Base-by-base conservation (phyloP, 192 early-diverging fungal species). In the Coemansia sp. region DNA sequence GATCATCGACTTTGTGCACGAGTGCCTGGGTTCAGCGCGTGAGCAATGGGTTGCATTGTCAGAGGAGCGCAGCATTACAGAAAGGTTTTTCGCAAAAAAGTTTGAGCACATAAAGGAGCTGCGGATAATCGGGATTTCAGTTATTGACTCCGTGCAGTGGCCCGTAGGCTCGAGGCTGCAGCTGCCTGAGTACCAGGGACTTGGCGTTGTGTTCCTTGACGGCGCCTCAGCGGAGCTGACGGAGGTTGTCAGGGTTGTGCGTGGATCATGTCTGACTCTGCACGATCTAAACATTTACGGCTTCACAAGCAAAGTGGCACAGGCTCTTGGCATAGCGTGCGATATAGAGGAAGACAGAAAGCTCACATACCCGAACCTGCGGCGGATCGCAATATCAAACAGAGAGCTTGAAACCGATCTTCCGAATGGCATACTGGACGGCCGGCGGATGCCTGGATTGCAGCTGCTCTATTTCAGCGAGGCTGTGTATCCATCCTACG, bases 31-130 rank as follows among this genome's bases (percentile, higher is more conserved):
- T 7, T 19, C 27, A 5, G 65, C 57, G 0, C 6, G 13, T 6
- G 71, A 73, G 55, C 40, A 54, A 13, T 73, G 71, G 71, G 64
- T 73, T 11, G 64, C 56, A 10, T 23, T 67, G 27, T 38, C 59
- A 6, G 44, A 30, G 7, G 50, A 65, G n/a, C 13, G 4, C 9
- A 48, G 38, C 6, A 23, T 59, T 1, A 31, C 42, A 2, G 13
- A 34, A 25, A 0, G 34, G 34, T 57, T 62, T 13, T 62, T 68
- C 41, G 44, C 30, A 15, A n/a, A 36, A 14, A 25, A 29, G 6
- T 50, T 40, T 15, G 34, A 20, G 11, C 15, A 15, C 0, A 20
- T 55, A 6, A 17, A 28, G 11, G 60, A 67, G 29, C 42, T 73
- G 45, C 55, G 71, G 25, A 50, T 73, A 0, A 67, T 67, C n/a